phyloP scores from a whole-genome alignment of 805 yeast species.

The Candida hungchunana region DNA sequence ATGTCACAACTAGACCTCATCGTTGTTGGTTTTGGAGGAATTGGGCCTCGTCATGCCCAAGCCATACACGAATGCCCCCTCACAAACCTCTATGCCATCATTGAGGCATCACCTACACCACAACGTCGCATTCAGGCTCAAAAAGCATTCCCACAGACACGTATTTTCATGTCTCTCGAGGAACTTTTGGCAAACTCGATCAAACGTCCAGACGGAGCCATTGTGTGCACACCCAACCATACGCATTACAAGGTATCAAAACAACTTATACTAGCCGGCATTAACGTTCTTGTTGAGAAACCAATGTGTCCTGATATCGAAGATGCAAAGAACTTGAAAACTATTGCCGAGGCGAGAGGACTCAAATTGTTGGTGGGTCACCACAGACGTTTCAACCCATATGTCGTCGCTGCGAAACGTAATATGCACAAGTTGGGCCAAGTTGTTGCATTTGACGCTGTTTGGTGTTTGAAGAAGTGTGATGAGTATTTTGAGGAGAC shows the following conservation, averaged over 20 bases:
- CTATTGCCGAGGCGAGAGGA: constrained; percentile 6
- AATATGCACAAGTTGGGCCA: constrained; percentile 11
- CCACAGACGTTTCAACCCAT: constrained; percentile 20
- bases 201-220: constrained; percentile 15
- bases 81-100: constrained; percentile 13
- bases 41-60: constrained; percentile 19
- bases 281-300: constrained; percentile 18
- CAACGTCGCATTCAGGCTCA: constrained; percentile 8
- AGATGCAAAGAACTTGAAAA: constrained; percentile 12
- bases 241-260: constrained; percentile 13
- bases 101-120: constrained; percentile 13
- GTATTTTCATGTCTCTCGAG: constrained; percentile 7
- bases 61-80: constrained; percentile 14
- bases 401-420: constrained; percentile 14
- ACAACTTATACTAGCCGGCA: constrained; percentile 6
- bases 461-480: constrained; percentile 19
- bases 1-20: constrained; percentile 9
- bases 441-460: constrained; percentile 18
- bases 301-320: constrained; percentile 17
- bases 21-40: constrained; percentile 18
- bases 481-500: constrained; percentile 15
- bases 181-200: constrained; percentile 6
- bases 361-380: constrained; percentile 15
- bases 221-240: constrained; percentile 22
- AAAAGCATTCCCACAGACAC: constrained; percentile 8